phyloP scores from a whole-genome alignment of 139 green algal species.

The Nannochloris sp. region DNA sequence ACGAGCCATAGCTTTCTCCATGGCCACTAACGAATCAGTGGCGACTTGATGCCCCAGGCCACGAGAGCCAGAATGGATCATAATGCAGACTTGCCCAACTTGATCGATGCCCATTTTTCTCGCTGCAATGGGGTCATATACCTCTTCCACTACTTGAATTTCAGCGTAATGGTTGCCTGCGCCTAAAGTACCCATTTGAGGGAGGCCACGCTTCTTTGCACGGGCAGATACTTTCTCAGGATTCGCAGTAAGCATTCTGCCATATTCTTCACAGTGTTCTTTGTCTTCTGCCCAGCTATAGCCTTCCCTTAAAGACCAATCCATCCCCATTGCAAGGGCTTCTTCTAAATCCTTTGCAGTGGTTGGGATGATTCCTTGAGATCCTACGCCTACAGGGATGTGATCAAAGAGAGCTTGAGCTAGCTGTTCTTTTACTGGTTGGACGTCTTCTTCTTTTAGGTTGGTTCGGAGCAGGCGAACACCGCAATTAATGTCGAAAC shows the following conservation, averaged over 20 bases:
- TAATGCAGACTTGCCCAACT: slow-evolving; percentile 64
- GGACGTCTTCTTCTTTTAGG: slow-evolving; percentile 68
- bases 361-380: slow-evolving; percentile 78
- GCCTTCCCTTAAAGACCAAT: slow-evolving; percentile 65
- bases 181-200: slow-evolving; percentile 87
- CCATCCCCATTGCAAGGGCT: slow-evolving; percentile 85
- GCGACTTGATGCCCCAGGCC: slow-evolving; percentile 86
- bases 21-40: slow-evolving; percentile 76
- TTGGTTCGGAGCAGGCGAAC: slow-evolving; percentile 84
- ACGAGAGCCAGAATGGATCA: slow-evolving; percentile 80
- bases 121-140: slow-evolving; percentile 72
- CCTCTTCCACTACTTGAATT: slow-evolving; percentile 84
- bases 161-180: slow-evolving; percentile 91
- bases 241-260: slow-evolving; percentile 78
- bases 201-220: slow-evolving; percentile 84
- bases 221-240: slow-evolving; percentile 65
- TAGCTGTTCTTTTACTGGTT: slow-evolving; percentile 63
- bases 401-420: slow-evolving; percentile 80
- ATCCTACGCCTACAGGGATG: slow-evolving; percentile 89
- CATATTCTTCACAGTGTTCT: slow-evolving; percentile 88
- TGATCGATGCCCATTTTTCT: slow-evolving; percentile 75
- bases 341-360: slow-evolving; percentile 65
- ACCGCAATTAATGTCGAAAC: slow-evolving; percentile 90
- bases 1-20: slow-evolving; percentile 77
- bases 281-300: slow-evolving; percentile 88